Conservation (phyloP, 208 protist genomes). For the Trichomonas tenax region DNA sequence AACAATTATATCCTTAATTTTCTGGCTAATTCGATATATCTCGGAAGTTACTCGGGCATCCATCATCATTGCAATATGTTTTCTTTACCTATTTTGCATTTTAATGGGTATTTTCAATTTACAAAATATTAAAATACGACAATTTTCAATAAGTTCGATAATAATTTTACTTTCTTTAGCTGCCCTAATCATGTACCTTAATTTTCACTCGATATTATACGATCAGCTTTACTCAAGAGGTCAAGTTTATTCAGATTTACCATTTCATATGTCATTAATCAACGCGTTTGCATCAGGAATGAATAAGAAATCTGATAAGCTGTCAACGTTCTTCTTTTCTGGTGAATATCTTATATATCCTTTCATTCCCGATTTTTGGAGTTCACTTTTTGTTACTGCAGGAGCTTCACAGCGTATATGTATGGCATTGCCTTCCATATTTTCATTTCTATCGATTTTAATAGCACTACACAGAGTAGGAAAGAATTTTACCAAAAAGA, state of each 20-base stretch:
- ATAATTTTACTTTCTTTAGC: neutral
- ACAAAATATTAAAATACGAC: neutral
- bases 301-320: neutral
- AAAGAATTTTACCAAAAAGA: neutral
- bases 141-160: neutral
- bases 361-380: neutral
- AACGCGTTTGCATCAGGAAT: neutral
- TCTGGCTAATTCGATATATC: neutral
- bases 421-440: neutral
- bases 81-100: neutral
- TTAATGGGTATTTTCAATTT: neutral
- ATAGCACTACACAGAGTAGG: neutral
- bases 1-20: neutral
- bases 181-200: neutral
- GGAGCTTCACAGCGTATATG: neutral
- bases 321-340: neutral
- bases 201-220: neutral
- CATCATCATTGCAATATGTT: neutral
- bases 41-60: neutral
- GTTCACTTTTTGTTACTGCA: neutral
- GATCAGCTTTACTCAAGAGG: neutral
- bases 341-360: neutral
- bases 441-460: neutral
- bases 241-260: neutral
- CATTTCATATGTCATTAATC: neutral